These are phyloP conservation scores for Globisporangium rhizosaccharum DNA, from an alignment of 352 stramenopile species.

Conservation along the genomic window DNA sequence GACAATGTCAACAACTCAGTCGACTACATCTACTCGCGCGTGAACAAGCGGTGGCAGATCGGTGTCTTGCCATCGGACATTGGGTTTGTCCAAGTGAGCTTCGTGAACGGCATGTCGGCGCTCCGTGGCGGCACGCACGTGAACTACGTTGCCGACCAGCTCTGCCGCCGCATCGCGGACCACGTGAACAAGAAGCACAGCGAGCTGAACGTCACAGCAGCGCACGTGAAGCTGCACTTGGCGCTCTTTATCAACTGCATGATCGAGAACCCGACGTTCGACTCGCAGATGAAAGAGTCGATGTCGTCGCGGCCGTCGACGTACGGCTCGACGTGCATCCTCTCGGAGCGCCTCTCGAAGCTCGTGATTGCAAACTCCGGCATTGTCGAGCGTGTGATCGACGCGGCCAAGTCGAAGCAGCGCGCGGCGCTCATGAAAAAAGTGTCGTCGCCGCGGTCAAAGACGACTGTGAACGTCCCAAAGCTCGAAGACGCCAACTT, in stretches of 20 bases:
- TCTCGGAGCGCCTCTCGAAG: slow-evolving; percentile 95
- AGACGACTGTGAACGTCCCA: slow-evolving; percentile 90
- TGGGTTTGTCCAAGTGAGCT: slow-evolving; percentile 96
- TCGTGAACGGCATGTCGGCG: slow-evolving; percentile 99
- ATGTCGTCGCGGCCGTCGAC: slow-evolving; percentile 90
- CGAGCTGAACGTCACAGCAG: slow-evolving; percentile 88
- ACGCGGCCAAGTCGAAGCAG: slow-evolving; percentile 92
- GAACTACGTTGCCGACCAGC: slow-evolving; percentile 80
- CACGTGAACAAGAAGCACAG: slow-evolving; percentile 96
- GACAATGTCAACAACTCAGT: slow-evolving; percentile 1
- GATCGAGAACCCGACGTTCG: slow-evolving; percentile 99
- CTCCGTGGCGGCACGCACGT: slow-evolving; percentile 96
- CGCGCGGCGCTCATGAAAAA: slow-evolving; percentile 92
- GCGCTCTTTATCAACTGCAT: slow-evolving; percentile 98
- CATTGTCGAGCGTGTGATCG: slow-evolving; percentile 93
- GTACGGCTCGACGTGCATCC: slow-evolving; percentile 87
- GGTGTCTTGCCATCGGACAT: slow-evolving; percentile 88
- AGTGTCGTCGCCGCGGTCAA: slow-evolving; percentile 37
- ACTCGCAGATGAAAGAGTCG: slow-evolving; percentile 99
- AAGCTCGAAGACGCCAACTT: slow-evolving; percentile 99
- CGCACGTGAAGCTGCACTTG: slow-evolving; percentile 97
- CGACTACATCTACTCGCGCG: slow-evolving; percentile 89
- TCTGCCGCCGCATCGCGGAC: slow-evolving; percentile 87
- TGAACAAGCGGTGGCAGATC: slow-evolving; percentile 96
- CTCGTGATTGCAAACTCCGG: slow-evolving; percentile 91